Conservation (phyloP, 2,329 filamentous ascomycete genomes). For the Cadophora sp. region DNA sequence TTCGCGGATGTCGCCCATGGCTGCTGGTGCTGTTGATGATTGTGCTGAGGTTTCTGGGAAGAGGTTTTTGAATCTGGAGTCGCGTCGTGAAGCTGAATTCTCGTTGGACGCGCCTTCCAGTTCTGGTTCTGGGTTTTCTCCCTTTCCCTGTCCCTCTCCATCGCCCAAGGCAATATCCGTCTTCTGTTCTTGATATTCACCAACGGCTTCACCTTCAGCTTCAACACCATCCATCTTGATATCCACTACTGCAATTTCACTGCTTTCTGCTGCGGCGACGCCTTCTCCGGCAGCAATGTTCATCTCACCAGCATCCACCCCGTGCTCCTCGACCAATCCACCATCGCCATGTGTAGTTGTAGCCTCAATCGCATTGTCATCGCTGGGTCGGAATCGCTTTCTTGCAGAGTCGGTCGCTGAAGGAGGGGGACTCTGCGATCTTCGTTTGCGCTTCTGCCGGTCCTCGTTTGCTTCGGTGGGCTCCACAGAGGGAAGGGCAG, state of each 20-base stretch:
- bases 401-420: conserved; percentile 58
- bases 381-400: conserved; percentile 61
- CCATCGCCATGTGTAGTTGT: conserved; percentile 31
- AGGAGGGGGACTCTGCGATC: conserved; percentile 67
- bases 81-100: conserved; percentile 36
- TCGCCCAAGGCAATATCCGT: conserved; percentile 17
- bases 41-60: conserved; percentile 38
- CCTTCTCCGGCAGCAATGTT: conserved; percentile 26
- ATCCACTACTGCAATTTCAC: conserved; percentile 29
- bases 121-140: background rate
- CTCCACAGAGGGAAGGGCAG: conserved; percentile 40
- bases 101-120: conserved; percentile 20
- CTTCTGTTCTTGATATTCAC: conserved; percentile 13
- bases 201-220: background rate
- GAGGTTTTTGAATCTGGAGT: conserved; percentile 57
- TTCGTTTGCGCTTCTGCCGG: conserved; percentile 69
- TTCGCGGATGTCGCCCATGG: conserved; percentile 29
- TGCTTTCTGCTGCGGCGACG: conserved; percentile 11
- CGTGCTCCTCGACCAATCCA: conserved; percentile 40
- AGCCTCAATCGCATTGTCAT: conserved; percentile 27
- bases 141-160: background rate
- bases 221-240: conserved; percentile 32
- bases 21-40: conserved; percentile 26
- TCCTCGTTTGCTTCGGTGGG: conserved; percentile 54
- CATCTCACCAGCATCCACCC: conserved; percentile 29